phyloP scores from a whole-genome alignment of 2,329 filamentous ascomycete species.

The Ciborinia camelliae region DNA sequence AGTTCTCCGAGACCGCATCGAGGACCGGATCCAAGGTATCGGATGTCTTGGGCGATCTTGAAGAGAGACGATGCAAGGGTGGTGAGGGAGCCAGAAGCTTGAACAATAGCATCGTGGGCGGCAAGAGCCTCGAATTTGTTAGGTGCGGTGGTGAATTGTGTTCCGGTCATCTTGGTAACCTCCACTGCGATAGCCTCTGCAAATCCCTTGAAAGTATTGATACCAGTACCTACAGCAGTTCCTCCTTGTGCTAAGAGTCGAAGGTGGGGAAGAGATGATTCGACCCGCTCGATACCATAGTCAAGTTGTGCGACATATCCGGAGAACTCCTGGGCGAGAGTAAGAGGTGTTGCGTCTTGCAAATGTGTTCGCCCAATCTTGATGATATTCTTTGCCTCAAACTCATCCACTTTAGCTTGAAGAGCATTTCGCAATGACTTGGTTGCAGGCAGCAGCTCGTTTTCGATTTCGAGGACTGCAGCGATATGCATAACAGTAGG shows the following conservation, averaged over 20 bases:
- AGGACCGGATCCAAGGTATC: slow-evolving; percentile 92
- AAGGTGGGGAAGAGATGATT: slow-evolving; percentile 78
- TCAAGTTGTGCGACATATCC: slow-evolving; percentile 95
- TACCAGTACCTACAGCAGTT: slow-evolving; percentile 92
- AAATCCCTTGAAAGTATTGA: slow-evolving; percentile 97
- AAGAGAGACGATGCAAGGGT: slow-evolving; percentile 86
- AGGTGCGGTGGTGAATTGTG: slow-evolving; percentile 89
- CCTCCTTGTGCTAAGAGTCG: slow-evolving; percentile 89
- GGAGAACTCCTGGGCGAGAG: slow-evolving; percentile 94
- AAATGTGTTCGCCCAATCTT: slow-evolving; percentile 98
- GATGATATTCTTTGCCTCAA: slow-evolving; percentile 83
- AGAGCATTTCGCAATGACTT: slow-evolving; percentile 78
- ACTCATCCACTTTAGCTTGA: slow-evolving; percentile 83
- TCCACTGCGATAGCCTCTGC: slow-evolving; percentile 89
- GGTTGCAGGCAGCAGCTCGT: slow-evolving; percentile 77
- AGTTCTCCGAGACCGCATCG: slow-evolving; percentile 95
- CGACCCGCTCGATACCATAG: slow-evolving; percentile 81
- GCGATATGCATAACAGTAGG: slow-evolving; percentile 99
- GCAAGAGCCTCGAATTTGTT: slow-evolving; percentile 99
- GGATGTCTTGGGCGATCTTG: slow-evolving; percentile 98
- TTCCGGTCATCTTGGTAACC: slow-evolving; percentile 88
- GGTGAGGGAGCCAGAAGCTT: slow-evolving; percentile 90
- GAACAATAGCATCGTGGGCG: slow-evolving; percentile 91
- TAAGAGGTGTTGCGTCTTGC: slow-evolving; percentile 94
- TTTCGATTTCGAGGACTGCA: slow-evolving; percentile 88